Percentiles rank a stretch among this genome's conserved stretches.
phyloP scores from a whole-genome alignment of 2,329 filamentous ascomycete species.

The Aspergillus glaucus region DNA sequence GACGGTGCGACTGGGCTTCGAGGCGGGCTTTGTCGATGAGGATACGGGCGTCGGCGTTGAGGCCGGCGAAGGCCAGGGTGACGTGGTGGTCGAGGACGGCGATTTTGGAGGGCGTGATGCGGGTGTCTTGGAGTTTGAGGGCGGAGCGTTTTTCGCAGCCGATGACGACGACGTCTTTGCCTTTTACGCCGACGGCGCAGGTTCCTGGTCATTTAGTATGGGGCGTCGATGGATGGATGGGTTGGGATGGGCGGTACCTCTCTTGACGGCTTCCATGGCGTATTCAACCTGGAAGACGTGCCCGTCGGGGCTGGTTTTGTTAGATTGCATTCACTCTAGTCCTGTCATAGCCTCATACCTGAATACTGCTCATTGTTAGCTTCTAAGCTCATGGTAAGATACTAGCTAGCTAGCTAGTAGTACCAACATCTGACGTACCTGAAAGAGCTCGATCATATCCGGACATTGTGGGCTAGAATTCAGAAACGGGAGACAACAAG shows the following conservation, averaged over 20 bases:
- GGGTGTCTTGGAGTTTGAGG: slow-evolving; percentile 98
- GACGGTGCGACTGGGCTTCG: slow-evolving; percentile 93
- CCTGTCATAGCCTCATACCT: slow-evolving; percentile 47
- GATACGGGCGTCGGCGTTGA: slow-evolving; percentile 97
- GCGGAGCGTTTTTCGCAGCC: slow-evolving; percentile 98
- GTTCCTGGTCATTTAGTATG: slow-evolving; percentile 58
- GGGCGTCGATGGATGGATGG: slow-evolving; percentile 8
- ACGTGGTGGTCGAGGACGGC: slow-evolving; percentile 93
- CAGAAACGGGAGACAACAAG: slow-evolving; percentile 2
- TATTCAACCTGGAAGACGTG: slow-evolving; percentile 99
- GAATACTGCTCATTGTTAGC: slow-evolving; percentile 64
- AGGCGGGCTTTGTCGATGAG: slow-evolving; percentile 96
- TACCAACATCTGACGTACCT: slow-evolving; percentile 56
- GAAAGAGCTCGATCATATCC: slow-evolving; percentile 99
- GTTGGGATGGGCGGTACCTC: slow-evolving; percentile 55
- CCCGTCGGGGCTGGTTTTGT: slow-evolving; percentile 78
- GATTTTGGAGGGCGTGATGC: slow-evolving; percentile 98
- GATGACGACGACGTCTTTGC: slow-evolving; percentile 85
- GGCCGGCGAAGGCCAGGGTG: slow-evolving; percentile 90
- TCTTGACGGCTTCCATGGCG: slow-evolving; percentile 95
- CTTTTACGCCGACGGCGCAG: slow-evolving; percentile 96
- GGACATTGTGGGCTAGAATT: slow-evolving; percentile 52
- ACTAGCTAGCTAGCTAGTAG: slow-evolving; percentile 21
- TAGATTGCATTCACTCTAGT: slow-evolving; percentile 31
- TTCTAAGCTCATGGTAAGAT: slow-evolving; percentile 7